phyloP scores from a whole-genome alignment of 2,329 filamentous ascomycete genomes.

The Stenocarpella maydis region DNA sequence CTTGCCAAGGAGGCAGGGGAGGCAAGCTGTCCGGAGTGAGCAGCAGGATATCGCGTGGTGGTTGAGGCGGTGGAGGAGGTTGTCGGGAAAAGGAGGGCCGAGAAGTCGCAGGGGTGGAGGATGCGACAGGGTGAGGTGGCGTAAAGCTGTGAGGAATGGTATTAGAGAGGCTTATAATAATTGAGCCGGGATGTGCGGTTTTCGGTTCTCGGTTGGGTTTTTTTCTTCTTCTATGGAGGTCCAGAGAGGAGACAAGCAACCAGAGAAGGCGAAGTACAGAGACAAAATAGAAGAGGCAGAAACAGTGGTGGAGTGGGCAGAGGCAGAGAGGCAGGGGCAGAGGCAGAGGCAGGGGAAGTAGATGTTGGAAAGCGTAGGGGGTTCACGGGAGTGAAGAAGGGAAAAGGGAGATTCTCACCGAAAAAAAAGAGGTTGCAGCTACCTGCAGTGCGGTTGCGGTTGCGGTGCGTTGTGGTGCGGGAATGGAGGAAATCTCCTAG shows the following conservation, averaged over 20 bases:
- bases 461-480: slow-evolving; percentile 6
- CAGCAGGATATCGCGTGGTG: not conserved
- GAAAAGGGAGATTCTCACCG: slow-evolving; percentile 33
- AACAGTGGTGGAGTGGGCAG: not conserved
- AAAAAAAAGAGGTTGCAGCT: slow-evolving; percentile 26
- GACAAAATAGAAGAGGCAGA: not conserved
- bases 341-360: no score
- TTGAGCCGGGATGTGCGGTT: slow-evolving; percentile 17
- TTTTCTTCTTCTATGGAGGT: slow-evolving; percentile 15
- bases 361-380: no score
- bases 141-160: slow-evolving; percentile 23
- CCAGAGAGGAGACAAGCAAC: not conserved
- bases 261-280: slow-evolving; percentile 4
- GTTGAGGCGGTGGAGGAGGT: not conserved
- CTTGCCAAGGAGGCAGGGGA: slow-evolving; percentile 16
- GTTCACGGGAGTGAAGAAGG: slow-evolving; percentile 25
- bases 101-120: slow-evolving; percentile 17
- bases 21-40: slow-evolving; percentile 29
- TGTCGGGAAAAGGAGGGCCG: not conserved
- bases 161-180: slow-evolving; percentile 26
- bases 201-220: no score
- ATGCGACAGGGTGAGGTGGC: slow-evolving; percentile 31
- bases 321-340: slow-evolving; percentile 3
- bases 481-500: slow-evolving; percentile 36
- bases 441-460: not conserved